Evolutionary conservation across 106 monocot species (phyloP).

Genomic region (Dioscorea zingiberensis): DNA sequence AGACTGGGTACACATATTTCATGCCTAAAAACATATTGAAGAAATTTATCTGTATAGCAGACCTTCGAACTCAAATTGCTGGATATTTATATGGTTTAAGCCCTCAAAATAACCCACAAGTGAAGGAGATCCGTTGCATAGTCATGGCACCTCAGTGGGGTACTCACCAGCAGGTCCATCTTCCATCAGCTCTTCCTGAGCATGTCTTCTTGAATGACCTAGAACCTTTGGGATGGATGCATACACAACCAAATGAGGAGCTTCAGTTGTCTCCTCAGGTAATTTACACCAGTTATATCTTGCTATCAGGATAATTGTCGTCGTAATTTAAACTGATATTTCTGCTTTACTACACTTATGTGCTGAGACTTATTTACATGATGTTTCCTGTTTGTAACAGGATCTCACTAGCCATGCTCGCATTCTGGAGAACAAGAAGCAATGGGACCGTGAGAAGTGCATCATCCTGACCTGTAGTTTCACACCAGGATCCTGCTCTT

Average conservation of each 20-base stretch:
- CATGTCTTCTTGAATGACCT: slow-evolving; percentile 97
- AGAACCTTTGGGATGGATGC: slow-evolving; percentile 99
- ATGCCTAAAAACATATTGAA: slow-evolving; percentile 99
- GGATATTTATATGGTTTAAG: slow-evolving; percentile 94
- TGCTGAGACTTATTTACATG: not conserved
- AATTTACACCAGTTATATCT: not conserved
- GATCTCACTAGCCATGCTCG: slow-evolving; percentile 87
- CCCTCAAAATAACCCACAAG: slow-evolving; percentile 98
- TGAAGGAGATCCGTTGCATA: slow-evolving; percentile 97
- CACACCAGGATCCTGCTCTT: slow-evolving; percentile 97
- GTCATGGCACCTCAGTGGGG: slow-evolving; percentile 94
- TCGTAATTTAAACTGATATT: no score
- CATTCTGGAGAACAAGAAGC: slow-evolving; percentile 92
- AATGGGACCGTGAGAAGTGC: slow-evolving; percentile 99
- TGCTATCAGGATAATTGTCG: not conserved
- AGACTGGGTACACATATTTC: slow-evolving; percentile 98
- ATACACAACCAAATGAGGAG: slow-evolving; percentile 96
- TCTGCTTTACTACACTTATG: no score
- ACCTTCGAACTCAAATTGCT: slow-evolving; percentile 90
- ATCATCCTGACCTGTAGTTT: slow-evolving; percentile 95
- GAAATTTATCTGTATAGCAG: slow-evolving; percentile 98
- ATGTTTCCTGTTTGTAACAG: slow-evolving; percentile 24
- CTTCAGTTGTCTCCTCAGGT: slow-evolving; percentile 98
- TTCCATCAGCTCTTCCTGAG: slow-evolving; percentile 94
- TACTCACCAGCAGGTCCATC: slow-evolving; percentile 90